Evolutionary conservation across 2,329 filamentous ascomycete genomes (phyloP), one percentile per base, ranked within the genome.

Genomic region (Colletotrichum sp.): DNA sequence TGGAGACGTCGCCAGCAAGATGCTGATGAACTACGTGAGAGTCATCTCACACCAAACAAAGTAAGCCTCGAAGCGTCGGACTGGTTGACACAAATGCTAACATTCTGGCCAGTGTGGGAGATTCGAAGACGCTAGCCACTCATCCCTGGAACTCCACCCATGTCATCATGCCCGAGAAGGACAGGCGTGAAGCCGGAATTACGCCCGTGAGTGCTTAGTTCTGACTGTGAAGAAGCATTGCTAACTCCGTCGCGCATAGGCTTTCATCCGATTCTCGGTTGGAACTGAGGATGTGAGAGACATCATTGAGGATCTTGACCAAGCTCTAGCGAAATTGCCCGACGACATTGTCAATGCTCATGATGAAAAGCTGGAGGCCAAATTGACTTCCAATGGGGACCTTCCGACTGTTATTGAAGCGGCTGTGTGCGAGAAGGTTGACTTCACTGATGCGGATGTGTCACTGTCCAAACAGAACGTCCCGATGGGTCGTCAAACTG

Each of bases 61-160:
- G 93, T 93, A 55, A 95, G 95, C 10, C 6, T 16, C 13, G 12
- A 9, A 18, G 21, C 3, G 1, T 30, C 28, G 8, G 12, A 28
- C 5, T 13, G 1, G 2, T 26, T 24, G 21, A 26, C 6, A 16
- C 24, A 32, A 9, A 10, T 39, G 24, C 28, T 21, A 18, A 24
- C 32, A 24, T 21, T 9, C 15, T 18, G 34, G 21, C 9, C 9
- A 68, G 65, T 80, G 93, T 94, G 49, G 93, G 93, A 69, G 93
- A 95, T 80, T 92, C 92, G 30, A 95, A 95, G 85, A 94, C 93
- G 8, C 87, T 94, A 69, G 92, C 92, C 21, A 94, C 94, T 74
- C 93, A 94, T 81, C 93, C 93, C 3, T 94, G 92, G 92, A 92
- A 90, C 8, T 94, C 93, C 1, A 95, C 93, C 13, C 93, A 95